phyloP scores from a whole-genome alignment of 192 early-diverging fungal species.

The Rhizophagus prolifer region DNA sequence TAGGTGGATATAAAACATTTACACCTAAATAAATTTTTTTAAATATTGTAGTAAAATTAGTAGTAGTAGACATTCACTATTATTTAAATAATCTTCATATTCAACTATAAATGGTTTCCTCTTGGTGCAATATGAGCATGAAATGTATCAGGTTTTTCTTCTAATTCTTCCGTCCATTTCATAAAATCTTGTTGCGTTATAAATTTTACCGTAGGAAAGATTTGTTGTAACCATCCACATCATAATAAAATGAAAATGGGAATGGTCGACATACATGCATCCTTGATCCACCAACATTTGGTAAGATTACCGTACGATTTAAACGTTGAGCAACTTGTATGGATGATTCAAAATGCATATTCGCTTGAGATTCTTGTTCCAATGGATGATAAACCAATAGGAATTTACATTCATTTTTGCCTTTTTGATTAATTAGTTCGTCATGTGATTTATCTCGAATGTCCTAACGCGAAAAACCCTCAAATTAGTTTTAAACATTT shows the following conservation, averaged over 20 bases:
- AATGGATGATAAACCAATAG: too few relatives aligned
- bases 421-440: too few relatives aligned
- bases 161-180: conserved; percentile 1
- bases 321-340: too few relatives aligned
- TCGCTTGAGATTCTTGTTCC: too few relatives aligned
- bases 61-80: background rate
- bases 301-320: too few relatives aligned
- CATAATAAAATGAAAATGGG: conserved; percentile 17
- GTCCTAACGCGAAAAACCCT: too few relatives aligned
- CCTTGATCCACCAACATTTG: background rate
- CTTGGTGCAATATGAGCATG: background rate
- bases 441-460: too few relatives aligned
- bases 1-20: background rate
- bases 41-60: background rate
- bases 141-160: background rate
- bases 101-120: background rate
- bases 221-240: background rate
- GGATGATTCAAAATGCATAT: too few relatives aligned
- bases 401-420: too few relatives aligned
- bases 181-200: background rate
- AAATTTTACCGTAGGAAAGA: background rate
- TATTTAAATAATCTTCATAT: background rate
- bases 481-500: too few relatives aligned
- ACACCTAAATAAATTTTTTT: background rate
- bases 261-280: background rate